Percentiles rank a stretch among this genome's conserved stretches.
Conservation (phyloP, 2,329 filamentous ascomycete species). For the Colletotrichum sansevieriae region DNA sequence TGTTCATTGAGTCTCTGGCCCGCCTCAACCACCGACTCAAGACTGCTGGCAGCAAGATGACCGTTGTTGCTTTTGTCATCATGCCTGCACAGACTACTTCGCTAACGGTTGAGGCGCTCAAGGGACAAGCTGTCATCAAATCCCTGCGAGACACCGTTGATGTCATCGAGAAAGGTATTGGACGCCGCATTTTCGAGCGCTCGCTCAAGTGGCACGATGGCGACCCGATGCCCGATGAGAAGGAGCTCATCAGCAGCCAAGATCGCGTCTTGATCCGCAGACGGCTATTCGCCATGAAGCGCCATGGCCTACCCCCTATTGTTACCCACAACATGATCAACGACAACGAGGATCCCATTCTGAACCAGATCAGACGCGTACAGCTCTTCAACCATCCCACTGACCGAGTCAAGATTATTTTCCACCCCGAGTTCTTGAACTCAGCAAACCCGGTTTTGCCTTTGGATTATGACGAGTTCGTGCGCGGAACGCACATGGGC, state of each 20-base stretch:
- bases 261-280: conserved; percentile 94
- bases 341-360: conserved; percentile 90
- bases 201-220: conserved; percentile 97
- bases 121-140: conserved; percentile 97
- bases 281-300: conserved; percentile 96
- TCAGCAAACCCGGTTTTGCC: conserved; percentile 95
- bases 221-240: conserved; percentile 92
- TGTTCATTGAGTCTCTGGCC: conserved; percentile 98
- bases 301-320: conserved; percentile 89
- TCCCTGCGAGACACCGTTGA: conserved; percentile 93
- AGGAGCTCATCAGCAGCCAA: conserved; percentile 91
- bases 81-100: conserved; percentile 98
- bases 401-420: conserved; percentile 96
- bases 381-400: conserved; percentile 96
- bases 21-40: conserved; percentile 96
- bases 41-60: conserved; percentile 85
- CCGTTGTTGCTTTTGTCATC: conserved; percentile 97
- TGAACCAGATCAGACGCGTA: conserved; percentile 95
- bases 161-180: conserved; percentile 92
- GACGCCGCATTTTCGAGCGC: conserved; percentile 93
- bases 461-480: conserved; percentile 98
- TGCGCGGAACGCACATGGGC: conserved; percentile 94
- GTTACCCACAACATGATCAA: conserved; percentile 99
- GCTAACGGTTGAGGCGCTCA: conserved; percentile 93
- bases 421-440: conserved; percentile 98